These are phyloP conservation scores for Parastagonospora avenae DNA, from an alignment of 2,329 filamentous ascomycete genomes.

Conservation along the genomic window DNA sequence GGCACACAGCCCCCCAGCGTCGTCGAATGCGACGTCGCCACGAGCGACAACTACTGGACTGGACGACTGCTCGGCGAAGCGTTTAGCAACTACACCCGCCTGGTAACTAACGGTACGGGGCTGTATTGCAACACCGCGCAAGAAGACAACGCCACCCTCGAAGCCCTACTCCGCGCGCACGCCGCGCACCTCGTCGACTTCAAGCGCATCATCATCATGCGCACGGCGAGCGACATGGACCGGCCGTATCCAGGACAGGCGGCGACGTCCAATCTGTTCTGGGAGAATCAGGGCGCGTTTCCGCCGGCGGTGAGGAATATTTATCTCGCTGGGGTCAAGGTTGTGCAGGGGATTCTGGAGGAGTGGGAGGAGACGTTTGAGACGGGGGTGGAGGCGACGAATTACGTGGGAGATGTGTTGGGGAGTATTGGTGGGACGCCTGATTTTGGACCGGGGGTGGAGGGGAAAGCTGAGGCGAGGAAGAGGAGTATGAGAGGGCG, in stretches of 20 bases:
- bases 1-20: background rate
- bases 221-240: background rate
- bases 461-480: background rate
- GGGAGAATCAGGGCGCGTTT: background rate
- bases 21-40: background rate
- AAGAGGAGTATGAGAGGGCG: background rate
- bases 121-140: background rate
- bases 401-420: background rate
- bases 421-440: background rate
- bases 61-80: background rate
- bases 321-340: background rate
- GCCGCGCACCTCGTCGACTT: background rate
- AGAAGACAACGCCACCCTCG: background rate
- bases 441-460: background rate
- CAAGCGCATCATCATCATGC: background rate
- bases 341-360: background rate
- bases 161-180: background rate
- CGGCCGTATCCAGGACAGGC: background rate
- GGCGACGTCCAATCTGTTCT: background rate
- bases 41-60: background rate
- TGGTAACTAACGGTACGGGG: background rate
- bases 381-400: background rate
- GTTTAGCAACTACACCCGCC: background rate
- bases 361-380: background rate
- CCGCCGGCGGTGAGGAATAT: background rate